These are phyloP conservation scores for Nicotiana rustica DNA, from an alignment of 305 asterid genomes.

Conservation along the genomic window DNA sequence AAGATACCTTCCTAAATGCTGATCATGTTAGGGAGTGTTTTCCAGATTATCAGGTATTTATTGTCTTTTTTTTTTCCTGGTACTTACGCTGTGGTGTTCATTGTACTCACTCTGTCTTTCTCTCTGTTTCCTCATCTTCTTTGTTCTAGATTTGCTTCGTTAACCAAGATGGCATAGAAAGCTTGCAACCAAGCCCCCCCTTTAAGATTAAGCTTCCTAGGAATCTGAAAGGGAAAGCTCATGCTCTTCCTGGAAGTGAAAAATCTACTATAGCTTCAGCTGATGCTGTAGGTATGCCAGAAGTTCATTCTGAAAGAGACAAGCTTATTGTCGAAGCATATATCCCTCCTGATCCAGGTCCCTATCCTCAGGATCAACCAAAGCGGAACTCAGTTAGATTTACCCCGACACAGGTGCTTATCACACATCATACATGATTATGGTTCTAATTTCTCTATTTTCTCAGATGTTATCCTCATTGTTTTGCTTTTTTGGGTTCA, in stretches of 20 bases:
- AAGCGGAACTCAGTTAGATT: conserved; percentile 92
- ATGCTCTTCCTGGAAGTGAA: conserved; percentile 69
- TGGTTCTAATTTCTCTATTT: not conserved
- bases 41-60: conserved; percentile 79
- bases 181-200: conserved; percentile 70
- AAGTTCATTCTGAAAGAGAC: conserved; percentile 57
- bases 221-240: conserved; percentile 61
- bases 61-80: not conserved
- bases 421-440: not conserved
- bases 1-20: conserved; percentile 90
- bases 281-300: conserved; percentile 47
- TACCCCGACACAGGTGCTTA: conserved; percentile 88
- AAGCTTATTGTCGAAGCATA: conserved; percentile 85
- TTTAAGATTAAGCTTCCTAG: conserved; percentile 78
- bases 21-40: conserved; percentile 88
- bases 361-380: conserved; percentile 98
- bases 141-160: conserved; percentile 73
- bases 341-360: conserved; percentile 95
- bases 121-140: conserved; percentile 36
- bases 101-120: conserved; percentile 15
- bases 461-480: not conserved
- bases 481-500: too few species aligned
- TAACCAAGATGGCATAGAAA: conserved; percentile 76
- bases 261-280: conserved; percentile 50
- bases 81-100: conserved; percentile 32